A percentile compares a stretch with the other conserved stretches of the same genome.
phyloP scores from a whole-genome alignment of 148 eudicot genomes.

The Amaranthus palmeri region DNA sequence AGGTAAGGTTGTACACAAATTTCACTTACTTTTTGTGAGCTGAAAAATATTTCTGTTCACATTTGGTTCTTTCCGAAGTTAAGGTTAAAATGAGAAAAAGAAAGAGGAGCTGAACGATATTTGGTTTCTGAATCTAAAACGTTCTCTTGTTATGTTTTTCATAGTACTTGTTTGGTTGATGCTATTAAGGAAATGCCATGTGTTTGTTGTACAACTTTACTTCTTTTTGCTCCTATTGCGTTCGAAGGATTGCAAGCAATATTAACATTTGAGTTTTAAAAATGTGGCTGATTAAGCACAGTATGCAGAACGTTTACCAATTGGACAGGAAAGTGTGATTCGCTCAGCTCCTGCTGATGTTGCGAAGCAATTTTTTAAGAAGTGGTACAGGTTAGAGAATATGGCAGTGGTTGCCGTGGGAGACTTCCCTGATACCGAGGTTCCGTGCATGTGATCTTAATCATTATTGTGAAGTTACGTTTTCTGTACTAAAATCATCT shows the following conservation, averaged over 20 bases:
- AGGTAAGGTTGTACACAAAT: too few relatives aligned
- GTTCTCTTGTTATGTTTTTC: too few relatives aligned
- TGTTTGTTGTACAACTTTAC: neutral
- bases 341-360: conserved; percentile 61
- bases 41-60: too few relatives aligned
- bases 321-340: conserved; percentile 81
- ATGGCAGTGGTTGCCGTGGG: conserved; percentile 93
- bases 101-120: too few relatives aligned
- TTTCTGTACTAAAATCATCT: conserved; percentile 6
- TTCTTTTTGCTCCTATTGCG: conserved; percentile 17
- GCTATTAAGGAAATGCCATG: conserved; percentile 60
- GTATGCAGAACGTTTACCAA: conserved; percentile 91
- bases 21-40: too few relatives aligned
- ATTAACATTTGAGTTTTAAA: too few relatives aligned
- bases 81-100: too few relatives aligned
- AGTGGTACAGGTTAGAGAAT: conserved; percentile 74
- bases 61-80: too few relatives aligned
- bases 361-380: conserved; percentile 64
- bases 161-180: conserved; percentile 83
- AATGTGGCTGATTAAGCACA: too few relatives aligned
- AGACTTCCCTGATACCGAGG: conserved; percentile 82
- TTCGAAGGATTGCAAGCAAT: too few relatives aligned
- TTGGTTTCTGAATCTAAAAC: too few relatives aligned
- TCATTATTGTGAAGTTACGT: conserved; percentile 7
- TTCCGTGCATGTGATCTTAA: conserved; percentile 16